Evolutionary conservation across 768 basidiomycete species (phyloP).

Genomic region (Collybia mongolica): DNA sequence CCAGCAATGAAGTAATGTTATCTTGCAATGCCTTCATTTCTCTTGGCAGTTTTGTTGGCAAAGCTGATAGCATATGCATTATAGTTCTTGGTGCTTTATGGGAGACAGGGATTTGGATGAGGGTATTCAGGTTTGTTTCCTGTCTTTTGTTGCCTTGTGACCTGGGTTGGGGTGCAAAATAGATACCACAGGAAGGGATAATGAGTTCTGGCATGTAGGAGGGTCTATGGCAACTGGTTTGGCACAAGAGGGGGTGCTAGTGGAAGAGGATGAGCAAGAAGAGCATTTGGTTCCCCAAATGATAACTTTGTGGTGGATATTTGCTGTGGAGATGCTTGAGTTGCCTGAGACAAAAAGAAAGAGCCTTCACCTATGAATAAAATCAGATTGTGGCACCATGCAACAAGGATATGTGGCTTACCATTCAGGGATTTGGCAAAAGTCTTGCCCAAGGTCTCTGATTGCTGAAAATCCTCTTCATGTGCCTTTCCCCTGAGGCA

Average conservation of each 20-base stretch:
- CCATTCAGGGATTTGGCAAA: no score
- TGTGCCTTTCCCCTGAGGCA: constrained; percentile 25
- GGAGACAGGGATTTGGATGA: constrained; percentile 61
- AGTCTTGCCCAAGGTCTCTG: no score
- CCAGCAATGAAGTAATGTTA: constrained; percentile 65
- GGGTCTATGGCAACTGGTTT: constrained; percentile 6
- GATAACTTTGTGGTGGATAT: not conserved
- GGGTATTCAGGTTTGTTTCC: constrained; percentile 39
- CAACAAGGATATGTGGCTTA: no score
- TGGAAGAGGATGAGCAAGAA: not conserved
- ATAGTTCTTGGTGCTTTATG: constrained; percentile 37
- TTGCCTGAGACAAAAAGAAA: no score
- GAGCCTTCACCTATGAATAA: no score
- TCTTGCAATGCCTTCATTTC: constrained; percentile 64
- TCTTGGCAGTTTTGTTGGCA: constrained; percentile 44
- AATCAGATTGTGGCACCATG: no score
- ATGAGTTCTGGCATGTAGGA: constrained; percentile 11
- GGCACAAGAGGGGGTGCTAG: not conserved
- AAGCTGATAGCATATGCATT: constrained; percentile 25
- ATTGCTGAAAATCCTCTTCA: constrained; percentile 14
- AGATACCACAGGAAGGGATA: constrained; percentile 2
- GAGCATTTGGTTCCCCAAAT: not conserved
- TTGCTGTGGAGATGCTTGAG: no score
- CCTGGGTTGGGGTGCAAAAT: constrained; percentile 1
- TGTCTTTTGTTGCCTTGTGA: constrained; percentile 19